Percentiles rank a stretch among this genome's conserved stretches.
Conservation (phyloP, 2,329 filamentous ascomycete genomes). For the Orbilia blumenaviensis region DNA sequence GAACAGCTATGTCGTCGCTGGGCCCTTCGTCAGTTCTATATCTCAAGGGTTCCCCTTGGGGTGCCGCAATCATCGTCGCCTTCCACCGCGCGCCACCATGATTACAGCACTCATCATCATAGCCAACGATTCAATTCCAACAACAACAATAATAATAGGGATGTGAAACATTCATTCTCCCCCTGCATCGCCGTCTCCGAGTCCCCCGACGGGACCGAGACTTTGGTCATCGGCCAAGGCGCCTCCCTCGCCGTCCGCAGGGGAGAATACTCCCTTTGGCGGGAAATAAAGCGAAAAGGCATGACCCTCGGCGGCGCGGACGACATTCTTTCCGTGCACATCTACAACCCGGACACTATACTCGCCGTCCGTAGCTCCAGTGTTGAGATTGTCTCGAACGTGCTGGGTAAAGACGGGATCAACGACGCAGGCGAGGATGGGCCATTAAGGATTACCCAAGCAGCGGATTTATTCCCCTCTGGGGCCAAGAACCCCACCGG, state of each 20-base stretch:
- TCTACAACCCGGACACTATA: constrained; percentile 22
- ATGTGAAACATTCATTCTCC: background rate
- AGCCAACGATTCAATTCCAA: no score
- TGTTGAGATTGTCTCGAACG: constrained; percentile 19
- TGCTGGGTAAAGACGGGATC: no score
- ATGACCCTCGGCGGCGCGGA: constrained; percentile 20
- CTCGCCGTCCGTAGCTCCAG: constrained; percentile 20
- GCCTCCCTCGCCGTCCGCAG: constrained; percentile 14
- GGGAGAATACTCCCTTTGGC: constrained; percentile 24
- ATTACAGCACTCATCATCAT: no score
- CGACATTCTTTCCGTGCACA: constrained; percentile 25
- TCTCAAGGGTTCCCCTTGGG: constrained; percentile 12
- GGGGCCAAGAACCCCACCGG: constrained; percentile 25
- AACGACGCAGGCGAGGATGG: background rate
- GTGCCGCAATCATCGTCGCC: background rate
- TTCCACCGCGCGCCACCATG: background rate
- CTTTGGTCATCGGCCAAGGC: constrained; percentile 26
- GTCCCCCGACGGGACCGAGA: constrained; percentile 12
- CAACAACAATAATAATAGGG: background rate
- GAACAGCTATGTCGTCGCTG: constrained; percentile 40
- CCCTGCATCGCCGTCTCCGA: constrained; percentile 24
- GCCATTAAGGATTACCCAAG: background rate
- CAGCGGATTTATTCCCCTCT: constrained; percentile 8
- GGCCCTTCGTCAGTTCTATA: constrained; percentile 24
- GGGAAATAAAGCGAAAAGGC: background rate